Evolutionary conservation across 163 green algal species (phyloP).

Genomic region (Prototheca wickerhamii): DNA sequence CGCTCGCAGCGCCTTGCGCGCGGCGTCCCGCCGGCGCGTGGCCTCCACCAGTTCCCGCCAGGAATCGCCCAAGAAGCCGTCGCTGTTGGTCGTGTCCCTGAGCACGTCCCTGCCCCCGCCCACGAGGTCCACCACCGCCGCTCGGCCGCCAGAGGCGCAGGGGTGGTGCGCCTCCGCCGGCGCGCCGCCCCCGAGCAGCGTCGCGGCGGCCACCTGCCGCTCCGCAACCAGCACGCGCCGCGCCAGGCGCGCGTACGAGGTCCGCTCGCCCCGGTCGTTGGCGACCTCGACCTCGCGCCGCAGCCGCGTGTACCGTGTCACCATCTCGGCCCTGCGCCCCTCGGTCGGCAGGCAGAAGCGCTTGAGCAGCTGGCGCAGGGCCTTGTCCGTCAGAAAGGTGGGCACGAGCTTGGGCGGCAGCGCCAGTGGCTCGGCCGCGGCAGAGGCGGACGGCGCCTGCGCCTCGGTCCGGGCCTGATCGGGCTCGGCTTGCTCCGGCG

Average conservation of each 20-base stretch:
- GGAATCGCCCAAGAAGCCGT: conserved; percentile 9
- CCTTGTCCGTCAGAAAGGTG: conserved; percentile 26
- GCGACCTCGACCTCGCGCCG: conserved; percentile 24
- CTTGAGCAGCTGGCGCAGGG: conserved; percentile 17
- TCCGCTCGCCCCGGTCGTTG: conserved; percentile 27
- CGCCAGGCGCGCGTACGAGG: conserved; percentile 13
- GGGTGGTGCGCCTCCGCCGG: conserved; percentile 2
- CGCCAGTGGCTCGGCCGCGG: conserved; percentile 11
- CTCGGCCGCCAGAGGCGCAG: too few relatives aligned
- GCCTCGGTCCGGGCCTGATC: background rate
- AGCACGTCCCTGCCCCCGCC: background rate
- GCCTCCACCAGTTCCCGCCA: conserved; percentile 24
- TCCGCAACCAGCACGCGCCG: conserved; percentile 11
- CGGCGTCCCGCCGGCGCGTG: conserved; percentile 21
- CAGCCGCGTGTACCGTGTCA: conserved; percentile 34
- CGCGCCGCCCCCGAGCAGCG: conserved; percentile 3
- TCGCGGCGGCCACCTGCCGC: background rate
- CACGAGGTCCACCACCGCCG: background rate
- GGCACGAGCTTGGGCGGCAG: conserved; percentile 34
- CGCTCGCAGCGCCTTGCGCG: conserved; percentile 4
- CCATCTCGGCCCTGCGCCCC: conserved; percentile 19
- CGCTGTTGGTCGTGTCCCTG: background rate
- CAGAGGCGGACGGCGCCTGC: background rate
- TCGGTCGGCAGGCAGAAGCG: conserved; percentile 21
- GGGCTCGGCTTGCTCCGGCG: background rate